These are phyloP conservation scores for Fusarium scirpi DNA, from an alignment of 2,329 filamentous ascomycete species.

Conservation along the genomic window DNA sequence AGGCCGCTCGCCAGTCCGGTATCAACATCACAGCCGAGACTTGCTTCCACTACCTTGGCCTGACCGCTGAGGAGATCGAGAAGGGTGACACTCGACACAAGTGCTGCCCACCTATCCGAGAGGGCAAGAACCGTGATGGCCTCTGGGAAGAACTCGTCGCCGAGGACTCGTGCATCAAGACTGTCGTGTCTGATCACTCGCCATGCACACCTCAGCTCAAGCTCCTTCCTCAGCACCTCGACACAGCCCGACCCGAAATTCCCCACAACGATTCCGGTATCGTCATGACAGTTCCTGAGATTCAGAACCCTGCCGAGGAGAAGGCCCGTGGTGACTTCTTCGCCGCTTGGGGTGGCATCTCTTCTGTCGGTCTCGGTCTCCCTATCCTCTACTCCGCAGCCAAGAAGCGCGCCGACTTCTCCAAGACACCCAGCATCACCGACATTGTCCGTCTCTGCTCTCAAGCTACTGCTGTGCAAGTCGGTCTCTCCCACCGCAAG, in stretches of 20 bases:
- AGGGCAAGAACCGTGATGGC: constrained; percentile 81
- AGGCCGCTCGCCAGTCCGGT: constrained; percentile 76
- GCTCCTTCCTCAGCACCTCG: constrained; percentile 78
- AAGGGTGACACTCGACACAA: constrained; percentile 93
- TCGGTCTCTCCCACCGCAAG: constrained; percentile 81
- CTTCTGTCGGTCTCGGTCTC: constrained; percentile 90
- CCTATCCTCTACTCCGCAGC: constrained; percentile 89
- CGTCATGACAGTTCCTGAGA: constrained; percentile 57
- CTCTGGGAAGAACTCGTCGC: constrained; percentile 86
- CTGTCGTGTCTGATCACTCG: constrained; percentile 94
- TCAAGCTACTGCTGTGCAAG: constrained; percentile 86
- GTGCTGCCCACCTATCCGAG: constrained; percentile 92
- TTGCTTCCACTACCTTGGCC: constrained; percentile 92
- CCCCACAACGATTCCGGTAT: constrained; percentile 66
- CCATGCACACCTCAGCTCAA: constrained; percentile 97
- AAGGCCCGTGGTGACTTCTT: constrained; percentile 84
- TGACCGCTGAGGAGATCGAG: constrained; percentile 83
- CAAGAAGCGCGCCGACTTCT: constrained; percentile 66
- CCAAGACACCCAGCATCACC: constrained; percentile 66
- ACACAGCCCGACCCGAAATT: constrained; percentile 50
- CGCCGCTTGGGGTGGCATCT: constrained; percentile 95
- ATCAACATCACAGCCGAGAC: constrained; percentile 93
- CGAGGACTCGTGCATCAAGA: constrained; percentile 83
- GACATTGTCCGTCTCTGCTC: constrained; percentile 90
- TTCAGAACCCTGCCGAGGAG: constrained; percentile 50